Percentiles rank a stretch among this genome's conserved stretches.
phyloP scores from a whole-genome alignment of 768 basidiomycete species.

The Termitomyces eurrhizus region DNA sequence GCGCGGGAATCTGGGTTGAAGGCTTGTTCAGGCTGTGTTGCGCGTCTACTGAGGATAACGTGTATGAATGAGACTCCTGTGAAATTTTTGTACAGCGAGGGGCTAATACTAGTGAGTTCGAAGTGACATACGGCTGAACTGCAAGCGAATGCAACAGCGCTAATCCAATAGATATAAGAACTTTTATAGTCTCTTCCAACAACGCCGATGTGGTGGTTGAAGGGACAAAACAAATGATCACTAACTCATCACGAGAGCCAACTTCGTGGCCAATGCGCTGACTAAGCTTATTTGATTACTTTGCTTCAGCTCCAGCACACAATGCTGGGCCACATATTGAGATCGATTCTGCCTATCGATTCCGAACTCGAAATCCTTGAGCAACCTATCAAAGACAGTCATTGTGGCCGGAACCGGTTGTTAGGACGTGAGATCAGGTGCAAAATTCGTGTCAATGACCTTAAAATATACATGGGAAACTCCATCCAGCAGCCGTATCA shows the following conservation, averaged over 20 bases:
- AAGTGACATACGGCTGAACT: slow-evolving; percentile 15
- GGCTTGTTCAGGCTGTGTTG: slow-evolving; percentile 5
- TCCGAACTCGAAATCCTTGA: too few relatives aligned
- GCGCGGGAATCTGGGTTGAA: slow-evolving; percentile 15
- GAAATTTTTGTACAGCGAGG: slow-evolving; percentile 14
- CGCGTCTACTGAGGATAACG: neutral
- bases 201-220: slow-evolving; percentile 13
- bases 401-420: too few relatives aligned
- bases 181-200: slow-evolving; percentile 4
- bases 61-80: slow-evolving; percentile 11
- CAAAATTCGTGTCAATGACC: too few relatives aligned
- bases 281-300: neutral
- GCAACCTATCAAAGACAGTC: too few relatives aligned
- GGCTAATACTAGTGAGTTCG: slow-evolving; percentile 11
- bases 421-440: too few relatives aligned
- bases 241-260: neutral
- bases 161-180: neutral
- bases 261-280: neutral
- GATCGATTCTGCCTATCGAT: too few relatives aligned
- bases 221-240: neutral
- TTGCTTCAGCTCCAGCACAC: neutral
- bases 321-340: too few relatives aligned
- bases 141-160: slow-evolving; percentile 7
- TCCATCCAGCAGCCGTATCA: neutral
- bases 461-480: too few relatives aligned